Evolutionary conservation across 805 yeast species (phyloP).

Genomic region (Lipomyces yamadae): DNA sequence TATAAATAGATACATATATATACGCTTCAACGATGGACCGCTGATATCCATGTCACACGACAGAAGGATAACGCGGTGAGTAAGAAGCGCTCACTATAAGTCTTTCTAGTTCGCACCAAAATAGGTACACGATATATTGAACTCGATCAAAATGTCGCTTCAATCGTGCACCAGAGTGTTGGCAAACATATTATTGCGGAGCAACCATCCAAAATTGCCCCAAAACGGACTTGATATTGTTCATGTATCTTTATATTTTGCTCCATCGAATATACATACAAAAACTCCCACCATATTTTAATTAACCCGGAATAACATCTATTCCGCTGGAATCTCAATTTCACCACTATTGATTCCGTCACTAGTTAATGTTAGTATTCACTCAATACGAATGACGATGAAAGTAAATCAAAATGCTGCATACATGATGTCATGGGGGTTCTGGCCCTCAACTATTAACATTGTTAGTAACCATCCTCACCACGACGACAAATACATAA

Average conservation of each 20-base stretch:
- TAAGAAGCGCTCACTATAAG: slow-evolving; percentile 54
- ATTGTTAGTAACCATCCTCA: not conserved
- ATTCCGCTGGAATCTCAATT: slow-evolving; percentile 61
- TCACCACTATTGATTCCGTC: slow-evolving; percentile 99
- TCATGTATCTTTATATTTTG: slow-evolving; percentile 12
- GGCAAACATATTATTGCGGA: slow-evolving; percentile 60
- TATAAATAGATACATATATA: not conserved
- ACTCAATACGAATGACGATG: not conserved
- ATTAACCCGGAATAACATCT: not conserved
- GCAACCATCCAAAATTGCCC: not conserved
- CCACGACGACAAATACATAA: not conserved
- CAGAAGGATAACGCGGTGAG: slow-evolving; percentile 64
- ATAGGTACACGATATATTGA: slow-evolving; percentile 72
- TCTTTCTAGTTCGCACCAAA: slow-evolving; percentile 85
- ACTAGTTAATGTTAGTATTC: slow-evolving; percentile 27
- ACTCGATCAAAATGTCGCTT: slow-evolving; percentile 7
- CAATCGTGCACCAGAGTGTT: slow-evolving; percentile 87
- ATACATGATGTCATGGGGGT: slow-evolving; percentile 93
- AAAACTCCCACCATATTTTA: slow-evolving; percentile 11
- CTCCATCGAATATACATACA: slow-evolving; percentile 29
- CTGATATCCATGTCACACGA: slow-evolving; percentile 35
- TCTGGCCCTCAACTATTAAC: slow-evolving; percentile 85
- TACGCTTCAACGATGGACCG: slow-evolving; percentile 35
- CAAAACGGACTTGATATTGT: slow-evolving; percentile 5
- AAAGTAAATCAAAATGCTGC: not conserved